These are phyloP conservation scores for Coemansia sp. DNA, from an alignment of 192 early-diverging fungal species.

Conservation along the genomic window DNA sequence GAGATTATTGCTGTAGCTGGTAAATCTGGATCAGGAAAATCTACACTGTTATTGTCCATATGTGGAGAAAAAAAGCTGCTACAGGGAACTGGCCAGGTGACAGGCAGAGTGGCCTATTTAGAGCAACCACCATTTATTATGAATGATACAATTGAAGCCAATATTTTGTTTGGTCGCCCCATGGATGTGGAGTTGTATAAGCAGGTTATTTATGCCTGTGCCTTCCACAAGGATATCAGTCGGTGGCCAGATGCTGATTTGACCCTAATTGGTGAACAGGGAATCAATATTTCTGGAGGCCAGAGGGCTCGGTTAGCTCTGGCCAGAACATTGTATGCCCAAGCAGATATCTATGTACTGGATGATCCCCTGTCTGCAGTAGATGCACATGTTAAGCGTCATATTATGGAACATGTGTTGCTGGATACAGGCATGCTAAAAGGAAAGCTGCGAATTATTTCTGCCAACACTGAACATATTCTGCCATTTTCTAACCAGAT, in stretches of 20 bases:
- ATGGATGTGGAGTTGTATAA: slow-evolving; percentile 16
- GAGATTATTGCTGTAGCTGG: slow-evolving; percentile 52
- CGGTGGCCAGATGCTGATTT: slow-evolving; percentile 25
- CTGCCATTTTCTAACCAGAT: not conserved
- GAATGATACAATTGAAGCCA: slow-evolving; percentile 39
- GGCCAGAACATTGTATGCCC: slow-evolving; percentile 61
- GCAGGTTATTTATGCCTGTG: slow-evolving; percentile 21
- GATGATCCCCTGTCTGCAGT: slow-evolving; percentile 27
- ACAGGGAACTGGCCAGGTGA: slow-evolving; percentile 61
- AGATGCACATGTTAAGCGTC: slow-evolving; percentile 20
- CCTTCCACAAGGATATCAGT: slow-evolving; percentile 13
- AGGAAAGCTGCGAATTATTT: not conserved
- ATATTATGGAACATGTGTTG: slow-evolving; percentile 25
- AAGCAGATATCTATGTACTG: slow-evolving; percentile 51
- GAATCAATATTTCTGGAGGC: slow-evolving; percentile 60
- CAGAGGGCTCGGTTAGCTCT: slow-evolving; percentile 61
- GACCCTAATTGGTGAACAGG: slow-evolving; percentile 57
- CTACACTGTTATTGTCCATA: slow-evolving; percentile 53
- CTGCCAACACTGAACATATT: not conserved
- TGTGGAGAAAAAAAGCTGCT: slow-evolving; percentile 74
- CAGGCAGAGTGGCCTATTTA: slow-evolving; percentile 53
- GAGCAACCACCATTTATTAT: slow-evolving; percentile 40
- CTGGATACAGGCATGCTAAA: not conserved
- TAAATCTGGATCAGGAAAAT: slow-evolving; percentile 57
- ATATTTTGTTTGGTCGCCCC: slow-evolving; percentile 26